Evolutionary conservation across 306 rosid genomes (phyloP).

Genomic region (Echinosophora koreensis): DNA sequence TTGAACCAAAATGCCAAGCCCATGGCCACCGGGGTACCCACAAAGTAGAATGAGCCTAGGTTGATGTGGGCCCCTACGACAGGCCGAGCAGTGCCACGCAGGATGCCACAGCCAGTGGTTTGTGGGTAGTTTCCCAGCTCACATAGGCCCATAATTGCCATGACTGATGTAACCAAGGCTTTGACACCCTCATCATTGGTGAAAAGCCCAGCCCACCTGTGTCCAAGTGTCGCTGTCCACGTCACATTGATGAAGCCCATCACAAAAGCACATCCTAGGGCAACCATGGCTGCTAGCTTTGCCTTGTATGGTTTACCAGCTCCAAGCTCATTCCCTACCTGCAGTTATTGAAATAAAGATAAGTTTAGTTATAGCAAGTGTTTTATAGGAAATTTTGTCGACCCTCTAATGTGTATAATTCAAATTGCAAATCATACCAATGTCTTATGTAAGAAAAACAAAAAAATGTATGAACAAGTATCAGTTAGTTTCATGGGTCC

Average conservation of each 20-base stretch:
- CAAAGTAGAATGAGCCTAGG: constrained; percentile 74
- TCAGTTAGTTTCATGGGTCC: constrained; percentile 6
- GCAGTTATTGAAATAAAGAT: constrained; percentile 19
- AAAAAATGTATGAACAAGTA: neutral
- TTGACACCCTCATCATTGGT: constrained; percentile 68
- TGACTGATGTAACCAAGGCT: constrained; percentile 73
- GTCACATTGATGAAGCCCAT: constrained; percentile 84
- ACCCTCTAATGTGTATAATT: neutral
- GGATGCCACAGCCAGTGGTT: constrained; percentile 89
- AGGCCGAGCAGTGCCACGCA: constrained; percentile 84
- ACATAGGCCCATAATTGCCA: constrained; percentile 90
- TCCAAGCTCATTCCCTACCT: constrained; percentile 99
- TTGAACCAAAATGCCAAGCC: constrained; percentile 79
- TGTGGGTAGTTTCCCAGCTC: constrained; percentile 96
- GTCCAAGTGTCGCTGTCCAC: constrained; percentile 79
- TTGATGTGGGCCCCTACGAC: constrained; percentile 77
- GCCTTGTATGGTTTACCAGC: constrained; percentile 92
- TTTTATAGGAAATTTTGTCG: neutral
- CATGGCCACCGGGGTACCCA: constrained; percentile 89
- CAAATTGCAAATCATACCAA: constrained; percentile 11
- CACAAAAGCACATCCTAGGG: constrained; percentile 80
- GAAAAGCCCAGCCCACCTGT: constrained; percentile 84
- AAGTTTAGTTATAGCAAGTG: neutral
- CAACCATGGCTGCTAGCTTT: constrained; percentile 90
- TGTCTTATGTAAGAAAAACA: neutral